Evolutionary conservation across 2,329 filamentous ascomycete species (phyloP), one percentile per base, ranked within the genome.

Genomic region (Blumeria hordei): DNA sequence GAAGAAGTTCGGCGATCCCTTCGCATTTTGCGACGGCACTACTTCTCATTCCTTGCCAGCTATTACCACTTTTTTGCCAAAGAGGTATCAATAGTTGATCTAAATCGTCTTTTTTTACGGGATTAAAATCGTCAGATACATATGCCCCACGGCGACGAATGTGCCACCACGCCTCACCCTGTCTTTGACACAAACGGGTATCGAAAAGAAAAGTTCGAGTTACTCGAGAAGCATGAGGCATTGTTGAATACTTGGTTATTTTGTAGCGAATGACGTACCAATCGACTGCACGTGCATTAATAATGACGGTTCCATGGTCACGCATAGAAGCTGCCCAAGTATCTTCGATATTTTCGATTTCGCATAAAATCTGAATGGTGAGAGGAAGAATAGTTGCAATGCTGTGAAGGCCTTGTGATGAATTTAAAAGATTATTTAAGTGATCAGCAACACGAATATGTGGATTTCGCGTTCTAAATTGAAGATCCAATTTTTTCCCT

Each of bases 301-400:
- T 68, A 41, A 71, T 71, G 10, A 80, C 68, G 54, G 72, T 69
- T 36, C 70, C 70, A 10, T 67, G 70, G 10, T 65, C 63, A 21
- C 68, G 62, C 3, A 72, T 58, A 36, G 64, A 61, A 4, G 57
- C 45, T 32, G 47, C 66, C 74, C 78, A 80, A 1, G 68, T 66
- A 16, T 68, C 67, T 59, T 85, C 78, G 21, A 88, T 72, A 37
- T 69, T 68, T 57, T 78, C 73, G 1, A 88, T 67, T 1, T 73
- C 75, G 51, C 71, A 71, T 16, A 86, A 69, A n/a, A 86, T 67
- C 0, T 81, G 78, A 4, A 87, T 71, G 6, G 83, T 81, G 18
- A 72, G 65, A 1, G 74, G 72, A 33, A 85, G 68, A 63, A 79
- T 57, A 66, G 68, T 61, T 70, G 78, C 66, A 71, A 74, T 61